These are phyloP conservation scores for Suhomyces choctaworum DNA, from an alignment of 1,139 yeast species.

Conservation along the genomic window DNA sequence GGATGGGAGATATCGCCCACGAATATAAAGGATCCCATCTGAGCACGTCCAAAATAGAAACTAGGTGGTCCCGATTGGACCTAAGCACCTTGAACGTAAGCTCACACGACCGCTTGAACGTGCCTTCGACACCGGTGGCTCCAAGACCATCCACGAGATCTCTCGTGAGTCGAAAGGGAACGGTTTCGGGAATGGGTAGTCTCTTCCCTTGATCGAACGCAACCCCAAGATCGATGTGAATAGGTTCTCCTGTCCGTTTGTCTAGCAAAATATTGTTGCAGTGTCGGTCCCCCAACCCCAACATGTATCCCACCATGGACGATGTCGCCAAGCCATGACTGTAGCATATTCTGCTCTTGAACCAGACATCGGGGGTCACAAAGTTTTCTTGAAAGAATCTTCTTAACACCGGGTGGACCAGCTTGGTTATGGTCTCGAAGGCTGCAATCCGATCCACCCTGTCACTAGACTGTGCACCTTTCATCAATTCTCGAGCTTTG, in stretches of 20 bases:
- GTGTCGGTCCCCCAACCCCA: constrained; percentile 96
- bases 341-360: constrained; percentile 60
- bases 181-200: constrained; percentile 85
- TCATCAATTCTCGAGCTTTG: constrained; percentile 69
- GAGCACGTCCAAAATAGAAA: constrained; percentile 81
- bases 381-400: constrained; percentile 72
- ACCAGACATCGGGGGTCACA: constrained; percentile 71
- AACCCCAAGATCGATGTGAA: constrained; percentile 94
- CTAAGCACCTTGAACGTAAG: constrained; percentile 70
- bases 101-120: constrained; percentile 71
- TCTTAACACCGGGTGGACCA: constrained; percentile 67
- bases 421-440: constrained; percentile 50
- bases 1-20: constrained; percentile 80
- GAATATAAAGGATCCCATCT: constrained; percentile 91
- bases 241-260: constrained; percentile 77
- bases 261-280: constrained; percentile 89
- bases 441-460: constrained; percentile 48
- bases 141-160: constrained; percentile 96
- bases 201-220: constrained; percentile 91
- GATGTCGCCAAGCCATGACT: constrained; percentile 80
- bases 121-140: constrained; percentile 74
- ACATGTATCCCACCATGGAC: constrained; percentile 81
- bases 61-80: constrained; percentile 63
- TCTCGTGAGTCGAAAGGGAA: constrained; percentile 88
- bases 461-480: constrained; percentile 50